phyloP scores from a whole-genome alignment of 2,329 filamentous ascomycete species.

The Alternaria sp. region DNA sequence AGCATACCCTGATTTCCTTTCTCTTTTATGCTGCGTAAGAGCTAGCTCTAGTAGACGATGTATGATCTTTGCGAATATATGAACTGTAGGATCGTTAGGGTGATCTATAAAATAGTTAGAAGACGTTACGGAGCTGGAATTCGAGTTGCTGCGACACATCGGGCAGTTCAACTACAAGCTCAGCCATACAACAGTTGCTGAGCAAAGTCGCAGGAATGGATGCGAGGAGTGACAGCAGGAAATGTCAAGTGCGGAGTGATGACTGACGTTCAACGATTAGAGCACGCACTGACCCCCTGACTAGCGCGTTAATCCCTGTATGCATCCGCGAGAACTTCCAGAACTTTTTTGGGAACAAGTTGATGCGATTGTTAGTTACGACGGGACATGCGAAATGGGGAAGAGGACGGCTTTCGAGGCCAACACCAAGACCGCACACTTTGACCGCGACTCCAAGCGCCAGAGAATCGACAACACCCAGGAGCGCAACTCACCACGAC shows the following conservation, averaged over 20 bases:
- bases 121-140: no score
- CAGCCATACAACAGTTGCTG: background rate
- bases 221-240: constrained; percentile 1
- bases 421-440: constrained; percentile 31
- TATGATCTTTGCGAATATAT: no score
- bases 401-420: constrained; percentile 49
- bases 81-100: no score
- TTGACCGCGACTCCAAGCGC: constrained; percentile 43
- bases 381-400: constrained; percentile 32
- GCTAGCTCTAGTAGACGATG: background rate
- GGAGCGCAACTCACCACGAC: constrained; percentile 39
- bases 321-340: constrained; percentile 28
- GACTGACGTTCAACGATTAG: constrained; percentile 14
- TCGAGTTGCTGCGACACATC: background rate
- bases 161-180: background rate
- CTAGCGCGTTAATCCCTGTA: constrained; percentile 27
- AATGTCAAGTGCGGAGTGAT: constrained; percentile 5
- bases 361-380: constrained; percentile 15
- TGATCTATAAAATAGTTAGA: no score
- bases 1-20: background rate
- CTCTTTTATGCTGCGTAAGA: background rate
- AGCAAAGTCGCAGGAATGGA: background rate
- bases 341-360: constrained; percentile 30
- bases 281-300: constrained; percentile 5
- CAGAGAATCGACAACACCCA: constrained; percentile 39